Conservation (phyloP, 2,329 filamentous ascomycete species). For the Fusarium udum region DNA sequence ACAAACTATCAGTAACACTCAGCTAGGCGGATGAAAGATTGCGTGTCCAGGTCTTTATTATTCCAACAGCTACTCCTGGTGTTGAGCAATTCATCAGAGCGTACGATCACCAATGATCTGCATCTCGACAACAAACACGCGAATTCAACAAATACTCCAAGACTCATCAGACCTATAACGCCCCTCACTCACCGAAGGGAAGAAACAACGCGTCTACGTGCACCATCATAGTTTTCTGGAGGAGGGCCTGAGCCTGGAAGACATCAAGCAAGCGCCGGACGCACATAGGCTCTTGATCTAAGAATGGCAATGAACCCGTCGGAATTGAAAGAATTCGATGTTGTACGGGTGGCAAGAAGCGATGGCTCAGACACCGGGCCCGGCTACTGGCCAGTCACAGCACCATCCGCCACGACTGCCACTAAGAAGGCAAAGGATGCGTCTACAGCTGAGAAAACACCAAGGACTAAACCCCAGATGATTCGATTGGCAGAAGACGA, state of each 20-base stretch:
- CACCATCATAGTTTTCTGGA: neutral
- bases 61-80: neutral
- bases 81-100: slow-evolving; percentile 10
- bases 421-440: slow-evolving; percentile 52
- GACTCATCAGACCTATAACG: neutral
- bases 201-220: neutral
- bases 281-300: neutral
- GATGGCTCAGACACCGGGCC: slow-evolving; percentile 58
- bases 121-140: neutral
- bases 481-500: slow-evolving; percentile 54
- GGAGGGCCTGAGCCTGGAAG: neutral
- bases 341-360: slow-evolving; percentile 55
- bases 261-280: neutral
- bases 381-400: slow-evolving; percentile 54
- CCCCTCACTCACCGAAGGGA: neutral
- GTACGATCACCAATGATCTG: neutral
- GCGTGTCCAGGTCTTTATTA: neutral
- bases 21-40: neutral
- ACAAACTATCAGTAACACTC: neutral
- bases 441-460: slow-evolving; percentile 46
- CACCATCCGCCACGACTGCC: slow-evolving; percentile 42
- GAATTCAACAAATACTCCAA: neutral
- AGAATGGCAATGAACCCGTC: slow-evolving; percentile 38
- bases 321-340: slow-evolving; percentile 53
- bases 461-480: slow-evolving; percentile 56